Base-by-base conservation (phyloP, 768 basidiomycete species). In the Podaxis carcinomalis region DNA sequence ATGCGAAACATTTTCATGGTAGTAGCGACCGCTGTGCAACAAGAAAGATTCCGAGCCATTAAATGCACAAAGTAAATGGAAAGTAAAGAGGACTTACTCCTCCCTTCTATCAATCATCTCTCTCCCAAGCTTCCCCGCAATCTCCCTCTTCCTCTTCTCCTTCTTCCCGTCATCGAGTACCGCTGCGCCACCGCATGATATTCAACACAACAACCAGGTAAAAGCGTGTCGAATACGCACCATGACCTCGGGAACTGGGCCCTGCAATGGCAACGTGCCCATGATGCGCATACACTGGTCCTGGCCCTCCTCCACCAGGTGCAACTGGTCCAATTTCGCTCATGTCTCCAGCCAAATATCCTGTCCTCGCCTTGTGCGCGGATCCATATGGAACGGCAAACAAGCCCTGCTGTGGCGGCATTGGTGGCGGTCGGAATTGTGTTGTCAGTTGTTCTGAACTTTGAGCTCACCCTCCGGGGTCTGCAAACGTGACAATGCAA, bases 61-160 rank as follows among this genome's bases (percentile, higher is more conserved):
- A 35, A 23, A 49, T 37, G 67, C 56, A 51, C 40, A 37, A 39
- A 51, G 63, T 51, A 40, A 49, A 39, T n/a, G 25, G 42, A 25
- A 59, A 44, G 35, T 39, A 46, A 54, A 57, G 53, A 59, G 36
- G 21, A 57, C 83, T 69, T 67, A 90, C 90, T 91, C 89, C 70
- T 91, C 89, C 66, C 88, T 76, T 61, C 89, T 79, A 72, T 92
- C 90, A 68, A 71, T 80, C 76, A 89, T 81, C 65, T 92, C 90
- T 70, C 87, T 90, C 23, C 84, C 84, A 28, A 88, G 70, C 75
- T 85, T 89, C 56, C 85, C 83, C n/a, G 84, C 80, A 32, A 87
- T 69, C 57, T 92, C 89, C 67, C 84, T 87, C 63, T 86, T 77
- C 72, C 84, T 83, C 77, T 82, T 86, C 58, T 89, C 88, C 67